Evolutionary conservation across 768 basidiomycete species (phyloP).

Genomic region (Suillus sp.): DNA sequence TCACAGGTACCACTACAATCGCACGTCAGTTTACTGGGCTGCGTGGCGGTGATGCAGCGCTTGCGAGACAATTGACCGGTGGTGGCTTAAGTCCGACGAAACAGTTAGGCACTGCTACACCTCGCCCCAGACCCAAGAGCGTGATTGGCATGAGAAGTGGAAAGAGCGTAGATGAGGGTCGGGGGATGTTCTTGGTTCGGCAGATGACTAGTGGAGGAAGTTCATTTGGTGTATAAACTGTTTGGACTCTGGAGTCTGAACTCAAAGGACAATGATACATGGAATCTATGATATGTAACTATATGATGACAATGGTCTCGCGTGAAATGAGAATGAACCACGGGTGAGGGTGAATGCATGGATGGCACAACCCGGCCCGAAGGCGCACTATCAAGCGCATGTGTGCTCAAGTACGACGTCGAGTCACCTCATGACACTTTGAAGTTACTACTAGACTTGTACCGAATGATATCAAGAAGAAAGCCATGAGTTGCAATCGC

Average conservation of each 20-base stretch:
- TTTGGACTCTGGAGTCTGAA: not conserved
- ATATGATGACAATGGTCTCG: not conserved
- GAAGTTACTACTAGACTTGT: not conserved
- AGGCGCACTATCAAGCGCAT: not conserved
- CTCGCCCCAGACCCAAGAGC: conserved; percentile 73
- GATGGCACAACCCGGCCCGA: not conserved
- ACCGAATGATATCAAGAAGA: not conserved
- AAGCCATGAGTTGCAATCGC: not conserved
- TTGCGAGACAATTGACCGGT: conserved; percentile 63
- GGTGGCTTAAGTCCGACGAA: conserved; percentile 75
- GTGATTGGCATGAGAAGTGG: conserved; percentile 69
- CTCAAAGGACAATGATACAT: conserved; percentile 1
- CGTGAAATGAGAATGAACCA: not conserved
- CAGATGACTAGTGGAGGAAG: conserved; percentile 69
- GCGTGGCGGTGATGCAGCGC: conserved; percentile 38
- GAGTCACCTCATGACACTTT: not conserved
- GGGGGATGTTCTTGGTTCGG: conserved; percentile 69
- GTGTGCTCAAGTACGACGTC: not conserved
- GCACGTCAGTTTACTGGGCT: conserved; percentile 76
- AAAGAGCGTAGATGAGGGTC: conserved; percentile 68
- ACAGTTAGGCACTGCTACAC: conserved; percentile 47
- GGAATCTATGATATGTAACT: not conserved
- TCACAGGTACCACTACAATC: conserved; percentile 71
- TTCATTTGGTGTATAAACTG: conserved; percentile 26
- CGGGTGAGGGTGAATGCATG: not conserved